Base-by-base conservation (phyloP, 2,329 filamentous ascomycete species). In the Diaporthe citrichinensis region DNA sequence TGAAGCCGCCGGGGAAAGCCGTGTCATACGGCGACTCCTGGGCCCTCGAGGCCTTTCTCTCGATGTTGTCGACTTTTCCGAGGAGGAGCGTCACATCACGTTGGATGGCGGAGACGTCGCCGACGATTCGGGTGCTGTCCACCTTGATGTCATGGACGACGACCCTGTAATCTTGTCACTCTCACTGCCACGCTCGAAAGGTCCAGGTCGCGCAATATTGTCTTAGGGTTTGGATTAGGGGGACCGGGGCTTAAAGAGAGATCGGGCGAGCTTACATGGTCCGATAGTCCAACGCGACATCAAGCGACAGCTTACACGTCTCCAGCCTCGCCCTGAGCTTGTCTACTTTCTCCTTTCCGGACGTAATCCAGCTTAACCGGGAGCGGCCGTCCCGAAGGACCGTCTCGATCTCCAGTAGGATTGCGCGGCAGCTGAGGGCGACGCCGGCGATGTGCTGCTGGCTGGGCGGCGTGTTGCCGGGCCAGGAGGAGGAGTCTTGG, bases 131-230 rank as follows among this genome's bases (percentile, higher is more conserved):
- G 25, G 51, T 71, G 12, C 41, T 71, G 23, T 71, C 73, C 20
- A 36, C n/a, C 14, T 74, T 74, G 34, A 74, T 74, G 20, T 62
- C 73, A 23, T 49, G 46, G 1, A 55, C 41, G 20, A 58, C 41
- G 34, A 71, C 34, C 57, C 73, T 71, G 14, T 12, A n/a, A n/a
- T n/a, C n/a, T n/a, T n/a, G n/a, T n/a, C n/a, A n/a, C n/a, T n/a
- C n/a, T n/a, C n/a, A n/a, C n/a, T n/a, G n/a, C n/a, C n/a, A n/a
- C n/a, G n/a, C n/a, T n/a, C n/a, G n/a, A n/a, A n/a, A n/a, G n/a
- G n/a, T n/a, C n/a, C n/a, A n/a, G n/a, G n/a, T n/a, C n/a, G n/a
- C n/a, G n/a, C n/a, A n/a, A n/a, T n/a, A n/a, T n/a, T n/a, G n/a
- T n/a, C n/a, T n/a, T n/a, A n/a, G n/a, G n/a, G n/a, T n/a, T n/a